Evolutionary conservation across 768 basidiomycete species (phyloP).

Genomic region (Clavulina sp.): DNA sequence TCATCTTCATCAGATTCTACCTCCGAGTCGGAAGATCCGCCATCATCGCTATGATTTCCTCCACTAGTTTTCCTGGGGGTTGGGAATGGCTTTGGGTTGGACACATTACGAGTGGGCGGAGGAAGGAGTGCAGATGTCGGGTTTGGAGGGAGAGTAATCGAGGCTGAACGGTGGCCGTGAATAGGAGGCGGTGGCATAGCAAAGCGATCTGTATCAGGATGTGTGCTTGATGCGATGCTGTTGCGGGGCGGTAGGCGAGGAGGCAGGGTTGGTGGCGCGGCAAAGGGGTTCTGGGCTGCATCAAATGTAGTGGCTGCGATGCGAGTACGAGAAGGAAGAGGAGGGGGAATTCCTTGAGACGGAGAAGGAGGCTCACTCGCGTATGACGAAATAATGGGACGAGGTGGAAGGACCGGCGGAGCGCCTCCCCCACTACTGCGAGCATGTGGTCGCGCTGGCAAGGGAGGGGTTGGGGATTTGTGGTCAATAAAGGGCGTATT

Average conservation of each 20-base stretch:
- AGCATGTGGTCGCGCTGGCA: conserved; percentile 17
- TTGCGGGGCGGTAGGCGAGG: not conserved
- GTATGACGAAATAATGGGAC: no score
- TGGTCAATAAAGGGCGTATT: not conserved
- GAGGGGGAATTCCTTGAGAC: not conserved
- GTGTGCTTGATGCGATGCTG: not conserved
- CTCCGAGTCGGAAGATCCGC: not conserved
- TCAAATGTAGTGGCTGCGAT: conserved; percentile 1
- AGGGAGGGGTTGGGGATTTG: conserved; percentile 19
- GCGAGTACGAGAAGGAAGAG: not conserved
- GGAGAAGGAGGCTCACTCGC: no score
- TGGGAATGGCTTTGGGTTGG: not conserved
- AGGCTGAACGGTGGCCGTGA: not conserved
- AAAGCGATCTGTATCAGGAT: not conserved
- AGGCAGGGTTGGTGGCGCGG: not conserved
- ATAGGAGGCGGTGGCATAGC: not conserved
- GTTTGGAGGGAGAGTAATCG: not conserved
- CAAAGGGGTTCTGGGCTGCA: not conserved
- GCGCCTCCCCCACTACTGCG: not conserved
- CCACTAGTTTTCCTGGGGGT: not conserved
- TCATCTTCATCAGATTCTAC: not conserved
- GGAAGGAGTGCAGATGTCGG: not conserved
- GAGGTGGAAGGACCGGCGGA: not conserved
- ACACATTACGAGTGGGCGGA: not conserved
- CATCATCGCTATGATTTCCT: conserved; percentile 1